These are phyloP conservation scores for Globisporangium canariense DNA, from an alignment of 352 stramenopile genomes.

Conservation along the genomic window DNA sequence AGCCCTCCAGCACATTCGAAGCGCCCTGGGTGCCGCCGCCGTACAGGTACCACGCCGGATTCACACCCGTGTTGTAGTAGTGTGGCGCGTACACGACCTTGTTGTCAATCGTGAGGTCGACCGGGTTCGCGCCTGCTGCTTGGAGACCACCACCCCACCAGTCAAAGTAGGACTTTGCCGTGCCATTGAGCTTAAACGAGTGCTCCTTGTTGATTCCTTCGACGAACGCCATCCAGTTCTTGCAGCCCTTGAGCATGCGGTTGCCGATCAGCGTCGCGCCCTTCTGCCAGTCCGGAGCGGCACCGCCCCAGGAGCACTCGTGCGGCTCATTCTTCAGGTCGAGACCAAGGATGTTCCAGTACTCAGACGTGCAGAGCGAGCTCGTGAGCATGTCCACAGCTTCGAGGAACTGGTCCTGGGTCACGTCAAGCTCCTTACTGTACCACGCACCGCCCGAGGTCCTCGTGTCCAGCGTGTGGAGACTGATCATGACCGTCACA, in stretches of 20 bases:
- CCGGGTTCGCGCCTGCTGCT: constrained; percentile 32
- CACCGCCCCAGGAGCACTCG: constrained; percentile 43
- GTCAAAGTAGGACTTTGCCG: constrained; percentile 49
- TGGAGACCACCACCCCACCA: constrained; percentile 67
- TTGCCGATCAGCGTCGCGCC: constrained; percentile 59
- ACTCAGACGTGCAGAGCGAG: constrained; percentile 45
- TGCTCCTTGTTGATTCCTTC: constrained; percentile 55
- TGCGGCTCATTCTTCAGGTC: constrained; percentile 75
- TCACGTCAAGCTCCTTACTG: constrained; percentile 39
- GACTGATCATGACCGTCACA: constrained; percentile 65
- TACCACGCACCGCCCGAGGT: constrained; percentile 55
- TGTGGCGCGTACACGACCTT: constrained; percentile 74
- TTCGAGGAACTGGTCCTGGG: constrained; percentile 51
- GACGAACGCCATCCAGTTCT: constrained; percentile 65
- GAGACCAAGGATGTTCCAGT: constrained; percentile 73
- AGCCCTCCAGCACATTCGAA: constrained; percentile 25
- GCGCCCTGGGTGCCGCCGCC: constrained; percentile 32
- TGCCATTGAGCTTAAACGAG: constrained; percentile 35
- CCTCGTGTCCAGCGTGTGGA: constrained; percentile 54
- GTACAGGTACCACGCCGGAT: constrained; percentile 63
- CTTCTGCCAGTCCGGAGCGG: constrained; percentile 45
- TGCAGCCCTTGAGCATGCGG: constrained; percentile 57
- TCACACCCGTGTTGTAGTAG: constrained; percentile 76
- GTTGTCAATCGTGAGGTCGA: constrained; percentile 40
- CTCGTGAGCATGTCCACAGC: constrained; percentile 55